phyloP scores from a whole-genome alignment of 1,284 basidiomycete genomes.

The Caloboletus firmus region DNA sequence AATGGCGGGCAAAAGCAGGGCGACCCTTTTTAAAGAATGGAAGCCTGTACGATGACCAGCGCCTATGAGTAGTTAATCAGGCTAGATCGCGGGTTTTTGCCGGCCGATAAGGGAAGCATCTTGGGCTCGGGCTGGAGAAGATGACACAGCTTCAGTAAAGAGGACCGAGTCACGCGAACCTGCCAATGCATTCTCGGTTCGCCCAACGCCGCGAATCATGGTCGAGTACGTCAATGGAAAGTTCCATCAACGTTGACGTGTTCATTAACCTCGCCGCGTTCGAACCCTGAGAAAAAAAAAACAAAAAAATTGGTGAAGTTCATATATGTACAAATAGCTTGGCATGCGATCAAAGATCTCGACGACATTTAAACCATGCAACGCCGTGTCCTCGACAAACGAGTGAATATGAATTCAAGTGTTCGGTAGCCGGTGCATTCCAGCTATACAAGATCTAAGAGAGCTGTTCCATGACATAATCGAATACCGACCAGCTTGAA shows the following conservation, averaged over 20 bases:
- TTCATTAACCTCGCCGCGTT: constrained; percentile 30
- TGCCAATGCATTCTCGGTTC: constrained; percentile 24
- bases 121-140: constrained; percentile 25
- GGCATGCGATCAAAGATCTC: constrained; percentile 14
- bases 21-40: constrained; percentile 45
- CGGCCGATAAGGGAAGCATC: constrained; percentile 36
- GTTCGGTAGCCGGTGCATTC: constrained; percentile 30
- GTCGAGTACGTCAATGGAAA: constrained; percentile 36
- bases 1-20: constrained; percentile 37
- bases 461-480: constrained; percentile 14
- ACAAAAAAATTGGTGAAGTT: constrained; percentile 25
- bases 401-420: constrained; percentile 15
- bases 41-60: constrained; percentile 38
- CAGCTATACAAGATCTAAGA: constrained; percentile 33
- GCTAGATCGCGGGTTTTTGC: constrained; percentile 43
- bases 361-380: constrained; percentile 12
- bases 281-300: constrained; percentile 26
- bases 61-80: constrained; percentile 40
- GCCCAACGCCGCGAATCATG: constrained; percentile 29
- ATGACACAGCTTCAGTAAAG: constrained; percentile 25
- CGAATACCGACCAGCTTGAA: constrained; percentile 49
- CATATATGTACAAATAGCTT: constrained; percentile 39
- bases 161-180: constrained; percentile 32
- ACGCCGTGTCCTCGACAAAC: constrained; percentile 7
- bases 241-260: constrained; percentile 37